phyloP scores from a whole-genome alignment of 164 flowering plant genomes.

The Sextonia rubra region DNA sequence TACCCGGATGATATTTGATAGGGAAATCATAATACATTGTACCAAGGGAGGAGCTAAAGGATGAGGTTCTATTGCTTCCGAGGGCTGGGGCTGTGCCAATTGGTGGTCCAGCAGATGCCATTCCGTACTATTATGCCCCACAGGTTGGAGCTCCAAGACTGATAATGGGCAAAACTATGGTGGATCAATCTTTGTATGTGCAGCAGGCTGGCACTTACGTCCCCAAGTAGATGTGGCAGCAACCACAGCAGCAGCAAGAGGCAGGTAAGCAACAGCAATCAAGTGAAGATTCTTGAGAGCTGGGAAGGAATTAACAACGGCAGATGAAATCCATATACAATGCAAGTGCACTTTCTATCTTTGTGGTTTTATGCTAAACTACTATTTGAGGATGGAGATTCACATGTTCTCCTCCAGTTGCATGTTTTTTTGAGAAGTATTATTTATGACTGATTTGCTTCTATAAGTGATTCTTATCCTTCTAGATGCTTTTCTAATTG shows the following conservation, averaged over 20 bases:
- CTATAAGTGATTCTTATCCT: no score
- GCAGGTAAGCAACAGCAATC: background rate
- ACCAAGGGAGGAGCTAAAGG: slow-evolving; percentile 75
- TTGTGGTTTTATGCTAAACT: no score
- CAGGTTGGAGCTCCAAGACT: slow-evolving; percentile 46
- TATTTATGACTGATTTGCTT: no score
- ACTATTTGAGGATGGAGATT: no score
- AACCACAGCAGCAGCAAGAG: slow-evolving; percentile 8
- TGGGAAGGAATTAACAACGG: background rate
- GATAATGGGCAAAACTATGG: slow-evolving; percentile 46
- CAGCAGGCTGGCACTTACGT: slow-evolving; percentile 54
- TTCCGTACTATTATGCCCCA: slow-evolving; percentile 61
- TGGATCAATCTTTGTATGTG: slow-evolving; percentile 50
- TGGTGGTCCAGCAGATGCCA: slow-evolving; percentile 44
- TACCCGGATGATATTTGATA: no score
- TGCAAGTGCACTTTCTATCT: background rate
- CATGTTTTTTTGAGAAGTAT: no score
- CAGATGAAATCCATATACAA: background rate
- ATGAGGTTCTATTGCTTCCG: slow-evolving; percentile 56
- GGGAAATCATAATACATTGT: no score
- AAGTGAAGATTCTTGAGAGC: background rate
- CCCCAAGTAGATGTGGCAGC: slow-evolving; percentile 53
- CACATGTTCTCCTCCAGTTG: no score
- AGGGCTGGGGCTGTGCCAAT: slow-evolving; percentile 42
- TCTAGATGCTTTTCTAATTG: no score